These are phyloP conservation scores for Colletotrichum nymphaeae DNA, from an alignment of 2,329 filamentous ascomycete species.

Conservation along the genomic window DNA sequence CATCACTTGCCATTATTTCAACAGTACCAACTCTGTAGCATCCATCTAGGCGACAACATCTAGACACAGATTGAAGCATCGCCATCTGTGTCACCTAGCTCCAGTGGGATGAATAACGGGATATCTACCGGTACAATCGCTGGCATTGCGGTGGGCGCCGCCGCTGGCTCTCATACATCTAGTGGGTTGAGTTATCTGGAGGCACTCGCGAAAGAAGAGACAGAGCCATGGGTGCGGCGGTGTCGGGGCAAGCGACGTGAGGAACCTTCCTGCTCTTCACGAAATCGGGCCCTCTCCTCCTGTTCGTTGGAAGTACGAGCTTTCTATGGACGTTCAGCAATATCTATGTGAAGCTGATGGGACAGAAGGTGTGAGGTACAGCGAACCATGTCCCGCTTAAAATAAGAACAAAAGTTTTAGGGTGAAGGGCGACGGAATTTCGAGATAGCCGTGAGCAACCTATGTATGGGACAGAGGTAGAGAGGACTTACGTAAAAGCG, in stretches of 20 bases:
- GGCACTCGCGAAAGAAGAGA: neutral
- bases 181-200: neutral
- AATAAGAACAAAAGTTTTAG: neutral
- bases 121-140: neutral
- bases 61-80: neutral
- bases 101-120: constrained; percentile 10
- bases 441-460: neutral
- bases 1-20: neutral
- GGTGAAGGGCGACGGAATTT: neutral
- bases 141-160: neutral
- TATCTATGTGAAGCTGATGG: neutral
- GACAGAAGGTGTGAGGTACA: too few relatives aligned
- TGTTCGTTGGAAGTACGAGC: neutral
- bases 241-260: neutral
- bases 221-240: too few relatives aligned
- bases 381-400: neutral
- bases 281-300: neutral
- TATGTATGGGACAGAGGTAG: too few relatives aligned
- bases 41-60: neutral
- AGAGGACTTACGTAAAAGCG: too few relatives aligned
- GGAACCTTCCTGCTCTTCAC: neutral
- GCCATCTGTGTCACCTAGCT: neutral
- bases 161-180: neutral
- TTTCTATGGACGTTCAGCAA: neutral
- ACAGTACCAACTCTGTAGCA: neutral